A percentile compares a stretch with the other conserved stretches of the same genome.
These are phyloP conservation scores for Ascochyta koolunga DNA, from an alignment of 2,329 filamentous ascomycete species.

Conservation along the genomic window DNA sequence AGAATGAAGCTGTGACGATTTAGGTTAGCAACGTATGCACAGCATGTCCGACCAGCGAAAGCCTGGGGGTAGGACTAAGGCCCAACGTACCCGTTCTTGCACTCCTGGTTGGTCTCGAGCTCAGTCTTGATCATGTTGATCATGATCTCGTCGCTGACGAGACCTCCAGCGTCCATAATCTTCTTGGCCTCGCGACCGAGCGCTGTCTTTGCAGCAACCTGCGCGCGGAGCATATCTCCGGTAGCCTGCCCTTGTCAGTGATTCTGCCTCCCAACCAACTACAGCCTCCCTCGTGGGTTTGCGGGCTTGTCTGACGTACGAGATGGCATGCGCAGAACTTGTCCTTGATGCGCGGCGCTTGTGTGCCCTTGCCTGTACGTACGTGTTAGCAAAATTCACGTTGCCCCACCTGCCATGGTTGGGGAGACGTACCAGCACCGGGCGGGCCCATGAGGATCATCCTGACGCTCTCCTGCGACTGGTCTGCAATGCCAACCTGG, in stretches of 20 bases:
- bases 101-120: conserved; percentile 91
- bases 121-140: conserved; percentile 99
- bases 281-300: background rate
- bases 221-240: conserved; percentile 97
- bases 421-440: conserved; percentile 78
- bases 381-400: conserved; percentile 31
- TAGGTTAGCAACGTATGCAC: background rate
- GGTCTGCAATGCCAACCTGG: conserved; percentile 37
- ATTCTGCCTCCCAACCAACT: background rate
- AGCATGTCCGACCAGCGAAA: background rate
- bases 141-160: conserved; percentile 99
- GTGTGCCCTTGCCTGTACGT: conserved; percentile 91
- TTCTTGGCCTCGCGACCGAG: conserved; percentile 98
- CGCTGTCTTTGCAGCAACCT: conserved; percentile 95
- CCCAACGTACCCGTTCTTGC: conserved; percentile 81
- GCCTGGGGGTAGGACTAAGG: background rate
- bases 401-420: background rate
- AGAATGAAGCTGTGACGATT: conserved; percentile 80
- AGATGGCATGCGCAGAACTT: conserved; percentile 97
- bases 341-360: conserved; percentile 97
- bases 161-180: conserved; percentile 98
- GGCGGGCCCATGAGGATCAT: conserved; percentile 98
- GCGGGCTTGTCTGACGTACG: conserved; percentile 60
- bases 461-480: conserved; percentile 71
- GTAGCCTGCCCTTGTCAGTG: conserved; percentile 71